A percentile compares a stretch with the other conserved stretches of the same genome.
Conservation (phyloP, 1,139 yeast genomes). For the Saccharomyces pastorianus region DNA sequence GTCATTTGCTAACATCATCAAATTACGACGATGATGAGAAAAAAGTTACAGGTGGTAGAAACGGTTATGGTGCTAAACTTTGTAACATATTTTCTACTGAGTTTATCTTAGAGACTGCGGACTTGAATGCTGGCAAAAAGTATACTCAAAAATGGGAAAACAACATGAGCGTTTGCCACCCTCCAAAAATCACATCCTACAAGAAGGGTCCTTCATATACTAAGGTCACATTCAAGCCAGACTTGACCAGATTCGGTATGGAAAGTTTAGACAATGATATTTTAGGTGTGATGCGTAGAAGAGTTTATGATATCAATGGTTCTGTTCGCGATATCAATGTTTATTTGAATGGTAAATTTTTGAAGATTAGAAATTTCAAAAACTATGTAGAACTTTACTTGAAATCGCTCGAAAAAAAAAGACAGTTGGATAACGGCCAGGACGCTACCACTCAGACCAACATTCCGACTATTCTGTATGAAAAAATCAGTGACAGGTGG, state of each 20-base stretch:
- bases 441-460: constrained; percentile 35
- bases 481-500: constrained; percentile 76
- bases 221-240: constrained; percentile 83
- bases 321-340: constrained; percentile 83
- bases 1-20: constrained; percentile 87
- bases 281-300: constrained; percentile 75
- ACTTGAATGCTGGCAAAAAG: constrained; percentile 48
- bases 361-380: constrained; percentile 70
- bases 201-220: constrained; percentile 61
- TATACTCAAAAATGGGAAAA: constrained; percentile 81
- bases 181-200: constrained; percentile 61
- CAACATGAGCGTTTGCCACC: constrained; percentile 73
- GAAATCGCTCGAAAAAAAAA: constrained; percentile 51
- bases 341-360: constrained; percentile 63
- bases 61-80: constrained; percentile 95
- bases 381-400: constrained; percentile 85
- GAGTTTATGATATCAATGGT: constrained; percentile 94
- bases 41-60: constrained; percentile 98
- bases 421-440: constrained; percentile 33
- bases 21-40: constrained; percentile 93
- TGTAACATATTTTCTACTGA: constrained; percentile 89
- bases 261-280: constrained; percentile 70
- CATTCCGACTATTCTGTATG: constrained; percentile 65
- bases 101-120: constrained; percentile 86
- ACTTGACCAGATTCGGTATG: constrained; percentile 79